Base-by-base conservation (phyloP, 2,329 filamentous ascomycete species). In the Beauveria medogensis region DNA sequence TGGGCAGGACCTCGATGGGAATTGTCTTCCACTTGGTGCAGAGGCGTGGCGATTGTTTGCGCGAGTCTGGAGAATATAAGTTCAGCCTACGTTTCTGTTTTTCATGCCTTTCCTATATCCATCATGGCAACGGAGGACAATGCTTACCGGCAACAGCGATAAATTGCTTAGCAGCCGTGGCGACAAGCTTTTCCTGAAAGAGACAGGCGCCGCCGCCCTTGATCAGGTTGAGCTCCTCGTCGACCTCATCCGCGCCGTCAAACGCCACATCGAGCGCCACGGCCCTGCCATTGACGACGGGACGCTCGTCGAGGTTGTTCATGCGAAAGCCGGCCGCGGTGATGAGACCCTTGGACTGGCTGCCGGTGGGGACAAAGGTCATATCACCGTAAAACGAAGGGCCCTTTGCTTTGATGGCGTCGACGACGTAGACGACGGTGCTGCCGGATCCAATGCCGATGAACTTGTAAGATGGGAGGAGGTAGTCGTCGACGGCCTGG, bases 151-250 rank as follows among this genome's bases (percentile, higher is more conserved):
- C 91, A 62, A 95, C 91, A 68, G 90, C 93, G 64, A 97, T 82
- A 70, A 97, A 96, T 71, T 90, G 90, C 74, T 86, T 89, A 3
- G 91, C 88, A 55, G 89, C 84, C 63, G 91, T 85, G 5, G 92
- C 92, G 5, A 99, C 92, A 41, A 99, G 81, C 79, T 99, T 99
- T 78, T 99, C 94, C 75, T 97, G 94, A 78, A 96, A 96, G 61
- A 97, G 77, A 75, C 94, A 99, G n/a, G 92, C 94, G 62, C 94
- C 94, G 55, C 94, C 94, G 59, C 94, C 94, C 79, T 97, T 97
- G 78, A 99, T 97, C 71, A 93, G 91, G 75, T 97, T 99, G 63
- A 99, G 77, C 57, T 95, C 90, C 52, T 91, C 87, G 72, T 99
- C 94, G 37, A 99, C 92, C 78, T 99, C 94, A 72, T 99, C 94